Evolutionary conservation across 2,329 filamentous ascomycete genomes (phyloP).

Genomic region (Camptophora hylomeconis): DNA sequence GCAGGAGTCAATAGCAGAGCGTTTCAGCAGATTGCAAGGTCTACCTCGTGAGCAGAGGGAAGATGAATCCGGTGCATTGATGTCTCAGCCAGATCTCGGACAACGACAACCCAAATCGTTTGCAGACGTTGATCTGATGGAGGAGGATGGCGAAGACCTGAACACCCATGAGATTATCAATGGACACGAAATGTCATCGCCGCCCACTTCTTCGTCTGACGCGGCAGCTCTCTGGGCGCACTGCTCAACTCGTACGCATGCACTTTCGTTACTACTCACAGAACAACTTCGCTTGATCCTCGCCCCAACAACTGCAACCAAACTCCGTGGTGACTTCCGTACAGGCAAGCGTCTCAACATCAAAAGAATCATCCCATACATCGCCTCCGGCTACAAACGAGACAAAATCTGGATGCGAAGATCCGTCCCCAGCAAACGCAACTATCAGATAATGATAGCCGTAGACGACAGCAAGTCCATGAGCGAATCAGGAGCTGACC

Average conservation of each 20-base stretch:
- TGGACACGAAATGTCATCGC: conserved; percentile 37
- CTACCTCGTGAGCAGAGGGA: conserved; percentile 29
- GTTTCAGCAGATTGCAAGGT: conserved; percentile 19
- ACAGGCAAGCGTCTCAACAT: conserved; percentile 98
- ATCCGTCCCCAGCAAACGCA: conserved; percentile 78
- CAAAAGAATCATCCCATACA: conserved; percentile 98
- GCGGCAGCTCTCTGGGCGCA: conserved; percentile 69
- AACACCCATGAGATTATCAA: conserved; percentile 39
- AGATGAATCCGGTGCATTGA: conserved; percentile 38
- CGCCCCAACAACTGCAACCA: conserved; percentile 85
- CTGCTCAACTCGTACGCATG: conserved; percentile 73
- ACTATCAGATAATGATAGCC: conserved; percentile 93
- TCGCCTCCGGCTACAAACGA: conserved; percentile 93
- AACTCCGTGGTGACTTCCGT: conserved; percentile 90
- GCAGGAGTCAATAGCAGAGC: conserved; percentile 21
- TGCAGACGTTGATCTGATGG: conserved; percentile 19
- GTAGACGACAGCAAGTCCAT: conserved; percentile 94
- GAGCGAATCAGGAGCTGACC: conserved; percentile 65
- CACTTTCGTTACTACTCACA: conserved; percentile 76
- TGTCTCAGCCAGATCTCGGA: conserved; percentile 35
- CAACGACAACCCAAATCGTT: conserved; percentile 16
- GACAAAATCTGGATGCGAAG: conserved; percentile 99
- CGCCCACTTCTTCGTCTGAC: conserved; percentile 36
- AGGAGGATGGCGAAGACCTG: conserved; percentile 32
- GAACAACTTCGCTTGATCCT: conserved; percentile 94